Conservation (phyloP, 1,284 basidiomycete genomes). For the Melampsora americana region DNA sequence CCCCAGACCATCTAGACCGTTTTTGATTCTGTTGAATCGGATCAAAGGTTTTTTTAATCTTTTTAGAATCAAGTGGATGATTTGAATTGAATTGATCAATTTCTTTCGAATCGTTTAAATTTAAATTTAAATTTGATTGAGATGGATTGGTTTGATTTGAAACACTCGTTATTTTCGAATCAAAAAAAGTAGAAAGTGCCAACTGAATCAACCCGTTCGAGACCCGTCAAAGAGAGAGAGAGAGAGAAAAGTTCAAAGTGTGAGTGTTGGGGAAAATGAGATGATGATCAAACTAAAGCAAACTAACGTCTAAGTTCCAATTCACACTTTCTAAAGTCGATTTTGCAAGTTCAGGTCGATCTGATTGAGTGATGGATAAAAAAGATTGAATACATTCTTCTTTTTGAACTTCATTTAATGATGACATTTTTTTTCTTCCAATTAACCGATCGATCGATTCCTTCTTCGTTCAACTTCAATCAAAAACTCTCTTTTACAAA, state of each 20-base stretch:
- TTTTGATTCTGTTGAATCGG: background rate
- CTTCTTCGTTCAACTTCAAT: too few relatives aligned
- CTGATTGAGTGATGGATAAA: slow-evolving; percentile 32
- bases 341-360: background rate
- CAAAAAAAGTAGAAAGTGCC: background rate
- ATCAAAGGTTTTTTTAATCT: background rate
- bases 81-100: background rate
- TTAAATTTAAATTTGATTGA: background rate
- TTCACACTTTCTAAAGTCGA: slow-evolving; percentile 11
- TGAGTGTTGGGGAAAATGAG: background rate
- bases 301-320: slow-evolving; percentile 30
- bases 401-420: background rate
- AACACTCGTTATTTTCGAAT: background rate
- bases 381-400: slow-evolving; percentile 29
- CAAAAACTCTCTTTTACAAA: too few relatives aligned
- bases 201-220: too few relatives aligned
- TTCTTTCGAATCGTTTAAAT: background rate
- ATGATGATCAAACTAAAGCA: background rate
- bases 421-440: too few relatives aligned
- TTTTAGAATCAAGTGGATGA: background rate
- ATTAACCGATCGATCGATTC: too few relatives aligned
- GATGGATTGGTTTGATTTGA: background rate
- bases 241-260: background rate
- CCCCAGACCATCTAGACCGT: slow-evolving; percentile 11
- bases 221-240: too few relatives aligned